phyloP scores from a whole-genome alignment of 441 rosid genomes.

The Aleurites moluccanus region DNA sequence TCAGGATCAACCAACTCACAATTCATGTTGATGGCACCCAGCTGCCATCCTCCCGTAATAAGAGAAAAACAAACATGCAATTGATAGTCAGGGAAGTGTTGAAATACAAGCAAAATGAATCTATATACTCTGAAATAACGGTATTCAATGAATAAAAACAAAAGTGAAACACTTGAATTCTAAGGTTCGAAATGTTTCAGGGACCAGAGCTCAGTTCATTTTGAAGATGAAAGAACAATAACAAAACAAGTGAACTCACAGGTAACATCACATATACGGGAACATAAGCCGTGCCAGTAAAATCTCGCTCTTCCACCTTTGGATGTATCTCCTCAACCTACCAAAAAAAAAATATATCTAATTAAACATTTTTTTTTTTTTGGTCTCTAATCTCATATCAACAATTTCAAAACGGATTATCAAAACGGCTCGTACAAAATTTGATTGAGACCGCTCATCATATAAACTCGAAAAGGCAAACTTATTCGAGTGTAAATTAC shows the following conservation, averaged over 20 bases:
- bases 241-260: slow-evolving; percentile 42
- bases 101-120: slow-evolving; percentile 10
- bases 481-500: background rate
- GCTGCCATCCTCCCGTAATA: slow-evolving; percentile 41
- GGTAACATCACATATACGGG: slow-evolving; percentile 94
- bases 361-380: background rate
- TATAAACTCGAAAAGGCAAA: background rate
- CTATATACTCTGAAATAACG: background rate
- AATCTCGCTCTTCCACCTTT: slow-evolving; percentile 67
- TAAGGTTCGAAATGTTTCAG: background rate
- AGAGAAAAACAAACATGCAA: background rate
- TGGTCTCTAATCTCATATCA: background rate
- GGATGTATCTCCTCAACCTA: slow-evolving; percentile 51
- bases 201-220: background rate
- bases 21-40: slow-evolving; percentile 79
- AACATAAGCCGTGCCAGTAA: slow-evolving; percentile 77
- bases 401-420: background rate
- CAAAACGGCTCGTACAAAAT: background rate
- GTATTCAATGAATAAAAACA: slow-evolving; percentile 2
- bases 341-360: background rate
- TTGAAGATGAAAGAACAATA: slow-evolving; percentile 7
- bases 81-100: background rate
- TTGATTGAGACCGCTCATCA: background rate
- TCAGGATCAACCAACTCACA: slow-evolving; percentile 90
- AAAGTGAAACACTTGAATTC: background rate